Evolutionary conservation across 192 early-diverging fungal species (phyloP).

Genomic region (Dimargaris verticillata): DNA sequence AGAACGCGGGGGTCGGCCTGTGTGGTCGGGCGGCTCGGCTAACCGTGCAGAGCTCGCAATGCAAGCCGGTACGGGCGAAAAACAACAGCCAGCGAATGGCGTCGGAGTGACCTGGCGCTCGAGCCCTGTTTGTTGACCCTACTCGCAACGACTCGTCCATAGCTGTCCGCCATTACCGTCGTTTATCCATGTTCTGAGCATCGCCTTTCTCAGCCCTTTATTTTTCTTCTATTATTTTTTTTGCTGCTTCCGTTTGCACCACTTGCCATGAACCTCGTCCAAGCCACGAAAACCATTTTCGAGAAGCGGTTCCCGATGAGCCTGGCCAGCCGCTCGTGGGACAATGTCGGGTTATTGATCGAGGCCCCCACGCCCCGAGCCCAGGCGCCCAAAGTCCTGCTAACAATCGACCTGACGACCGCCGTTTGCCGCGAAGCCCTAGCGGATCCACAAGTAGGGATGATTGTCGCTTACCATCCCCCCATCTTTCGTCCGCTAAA

Average conservation of each 20-base stretch:
- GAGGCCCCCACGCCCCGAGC: constrained; percentile 70
- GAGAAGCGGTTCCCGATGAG: constrained; percentile 70
- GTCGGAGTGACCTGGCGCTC: not conserved
- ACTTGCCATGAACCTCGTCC: constrained; percentile 17
- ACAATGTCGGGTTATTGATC: constrained; percentile 78
- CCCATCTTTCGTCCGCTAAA: constrained; percentile 79
- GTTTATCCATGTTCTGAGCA: not conserved
- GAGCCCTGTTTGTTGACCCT: not conserved
- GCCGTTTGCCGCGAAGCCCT: constrained; percentile 60
- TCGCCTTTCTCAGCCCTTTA: not conserved
- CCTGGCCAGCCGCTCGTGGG: constrained; percentile 70
- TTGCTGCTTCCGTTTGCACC: not conserved
- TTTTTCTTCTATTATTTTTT: not conserved
- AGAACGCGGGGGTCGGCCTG: not conserved
- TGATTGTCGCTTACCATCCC: constrained; percentile 88
- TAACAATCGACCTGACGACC: constrained; percentile 84
- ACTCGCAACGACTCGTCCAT: not conserved
- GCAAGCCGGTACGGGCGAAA: not conserved
- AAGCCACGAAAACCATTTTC: constrained; percentile 38
- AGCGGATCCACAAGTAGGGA: constrained; percentile 53
- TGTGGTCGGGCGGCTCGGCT: not conserved
- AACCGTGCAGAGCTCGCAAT: not conserved
- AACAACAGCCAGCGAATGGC: not conserved
- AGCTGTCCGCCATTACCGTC: not conserved
- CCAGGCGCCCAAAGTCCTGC: constrained; percentile 54